A percentile compares a stretch with the other conserved stretches of the same genome.
These are phyloP conservation scores for Nakazawaea wyomingensis DNA, from an alignment of 805 yeast species.

Conservation along the genomic window DNA sequence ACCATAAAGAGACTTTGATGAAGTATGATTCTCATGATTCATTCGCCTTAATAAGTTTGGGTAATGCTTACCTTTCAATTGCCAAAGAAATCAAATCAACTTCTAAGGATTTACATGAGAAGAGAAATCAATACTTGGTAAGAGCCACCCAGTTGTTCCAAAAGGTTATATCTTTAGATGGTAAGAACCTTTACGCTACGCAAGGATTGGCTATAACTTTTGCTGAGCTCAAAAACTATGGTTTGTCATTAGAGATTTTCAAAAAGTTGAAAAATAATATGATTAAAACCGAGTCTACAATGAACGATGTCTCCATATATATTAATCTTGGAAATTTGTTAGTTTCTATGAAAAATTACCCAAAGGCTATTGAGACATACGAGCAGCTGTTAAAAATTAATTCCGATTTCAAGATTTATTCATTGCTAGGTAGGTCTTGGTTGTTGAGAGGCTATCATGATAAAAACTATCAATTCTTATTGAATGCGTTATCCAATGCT, in stretches of 20 bases:
- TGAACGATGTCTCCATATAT: constrained; percentile 77
- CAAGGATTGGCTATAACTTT: constrained; percentile 94
- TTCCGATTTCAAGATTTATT: constrained; percentile 59
- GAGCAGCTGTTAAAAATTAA: constrained; percentile 72
- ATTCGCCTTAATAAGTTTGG: constrained; percentile 85
- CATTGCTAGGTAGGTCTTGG: constrained; percentile 87
- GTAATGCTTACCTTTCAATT: constrained; percentile 76
- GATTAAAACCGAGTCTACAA: constrained; percentile 32
- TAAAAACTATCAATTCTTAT: constrained; percentile 53
- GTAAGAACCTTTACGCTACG: constrained; percentile 89
- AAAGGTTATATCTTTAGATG: constrained; percentile 81
- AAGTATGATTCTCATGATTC: constrained; percentile 82
- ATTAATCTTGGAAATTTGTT: constrained; percentile 86
- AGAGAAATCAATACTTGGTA: constrained; percentile 66
- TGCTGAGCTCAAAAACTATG: constrained; percentile 75
- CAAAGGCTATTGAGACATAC: constrained; percentile 85
- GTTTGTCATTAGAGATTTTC: constrained; percentile 78
- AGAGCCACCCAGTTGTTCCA: constrained; percentile 91
- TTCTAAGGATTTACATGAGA: constrained; percentile 46
- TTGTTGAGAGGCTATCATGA: constrained; percentile 68
- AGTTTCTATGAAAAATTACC: constrained; percentile 72
- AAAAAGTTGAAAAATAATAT: constrained; percentile 72
- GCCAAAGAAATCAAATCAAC: constrained; percentile 67
- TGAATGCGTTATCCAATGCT: constrained; percentile 59
- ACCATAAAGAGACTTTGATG: constrained; percentile 80